Evolutionary conservation across 345 rosid genomes (phyloP).

Genomic region (Capsella bursapastoris): DNA sequence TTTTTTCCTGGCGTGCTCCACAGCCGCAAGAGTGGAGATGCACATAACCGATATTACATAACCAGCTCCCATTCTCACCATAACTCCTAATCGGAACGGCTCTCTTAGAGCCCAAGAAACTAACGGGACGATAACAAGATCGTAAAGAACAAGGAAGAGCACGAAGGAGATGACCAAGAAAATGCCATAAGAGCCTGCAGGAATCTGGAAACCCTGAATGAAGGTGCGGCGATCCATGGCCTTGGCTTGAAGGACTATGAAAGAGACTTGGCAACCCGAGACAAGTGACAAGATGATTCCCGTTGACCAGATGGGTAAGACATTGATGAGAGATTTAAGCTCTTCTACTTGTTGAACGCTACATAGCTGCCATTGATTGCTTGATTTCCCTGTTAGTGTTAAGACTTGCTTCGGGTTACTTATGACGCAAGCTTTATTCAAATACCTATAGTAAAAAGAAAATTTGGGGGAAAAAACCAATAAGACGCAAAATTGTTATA

Average conservation of each 20-base stretch:
- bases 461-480: not conserved
- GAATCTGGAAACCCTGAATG: constrained; percentile 55
- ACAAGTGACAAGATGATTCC: constrained; percentile 51
- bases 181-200: constrained; percentile 53
- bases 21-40: constrained; percentile 45
- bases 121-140: constrained; percentile 48
- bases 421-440: constrained; percentile 61
- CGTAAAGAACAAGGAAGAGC: constrained; percentile 52
- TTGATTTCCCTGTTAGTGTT: constrained; percentile 41
- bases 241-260: constrained; percentile 51
- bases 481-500: not conserved
- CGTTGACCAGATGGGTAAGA: constrained; percentile 62
- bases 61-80: constrained; percentile 62
- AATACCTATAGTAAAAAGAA: constrained; percentile 41
- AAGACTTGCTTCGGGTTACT: constrained; percentile 48
- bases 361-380: constrained; percentile 59
- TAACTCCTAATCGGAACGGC: constrained; percentile 46
- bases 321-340: constrained; percentile 55
- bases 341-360: constrained; percentile 66
- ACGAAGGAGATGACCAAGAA: constrained; percentile 48
- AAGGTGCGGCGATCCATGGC: constrained; percentile 58
- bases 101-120: constrained; percentile 47
- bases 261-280: constrained; percentile 48
- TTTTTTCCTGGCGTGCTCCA: constrained; percentile 50
- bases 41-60: constrained; percentile 38